Conservation (phyloP, 2,329 filamentous ascomycete genomes). For the Fusarium musae region DNA sequence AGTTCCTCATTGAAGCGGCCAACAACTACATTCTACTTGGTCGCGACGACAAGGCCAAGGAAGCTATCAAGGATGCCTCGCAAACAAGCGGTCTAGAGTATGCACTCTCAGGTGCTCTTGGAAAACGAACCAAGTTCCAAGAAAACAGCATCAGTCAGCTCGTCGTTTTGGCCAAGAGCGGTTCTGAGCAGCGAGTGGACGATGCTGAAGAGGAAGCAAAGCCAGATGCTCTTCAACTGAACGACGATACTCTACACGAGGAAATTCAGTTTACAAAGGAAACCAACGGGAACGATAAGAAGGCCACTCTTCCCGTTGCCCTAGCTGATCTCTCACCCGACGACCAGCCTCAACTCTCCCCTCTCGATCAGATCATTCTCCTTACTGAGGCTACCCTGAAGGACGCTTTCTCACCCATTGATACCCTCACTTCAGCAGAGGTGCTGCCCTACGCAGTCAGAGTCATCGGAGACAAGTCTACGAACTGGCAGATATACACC, state of each 20-base stretch:
- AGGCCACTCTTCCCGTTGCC: constrained; percentile 63
- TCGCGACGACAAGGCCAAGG: constrained; percentile 77
- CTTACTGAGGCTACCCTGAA: constrained; percentile 89
- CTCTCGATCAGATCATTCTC: constrained; percentile 90
- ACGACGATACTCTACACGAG: constrained; percentile 94
- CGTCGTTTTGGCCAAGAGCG: constrained; percentile 87
- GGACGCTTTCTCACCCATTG: constrained; percentile 84
- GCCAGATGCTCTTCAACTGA: constrained; percentile 80
- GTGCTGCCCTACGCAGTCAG: constrained; percentile 90
- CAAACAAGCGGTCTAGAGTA: constrained; percentile 78
- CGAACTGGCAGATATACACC: constrained; percentile 98
- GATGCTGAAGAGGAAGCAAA: constrained; percentile 46
- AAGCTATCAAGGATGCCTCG: constrained; percentile 76
- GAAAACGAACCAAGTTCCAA: constrained; percentile 85
- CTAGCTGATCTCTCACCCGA: constrained; percentile 77
- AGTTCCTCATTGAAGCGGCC: constrained; percentile 84
- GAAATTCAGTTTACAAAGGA: constrained; percentile 80
- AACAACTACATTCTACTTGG: constrained; percentile 88
- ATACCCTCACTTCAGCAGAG: constrained; percentile 91
- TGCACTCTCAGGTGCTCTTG: constrained; percentile 84
- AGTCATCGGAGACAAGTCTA: constrained; percentile 87
- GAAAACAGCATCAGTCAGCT: constrained; percentile 86
- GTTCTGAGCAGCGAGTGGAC: constrained; percentile 42
- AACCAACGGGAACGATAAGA: constrained; percentile 52
- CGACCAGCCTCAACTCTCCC: constrained; percentile 81